Evolutionary conservation across 768 basidiomycete species (phyloP), one percentile per base, ranked within the genome.

Genomic region (Paxillus involutus): DNA sequence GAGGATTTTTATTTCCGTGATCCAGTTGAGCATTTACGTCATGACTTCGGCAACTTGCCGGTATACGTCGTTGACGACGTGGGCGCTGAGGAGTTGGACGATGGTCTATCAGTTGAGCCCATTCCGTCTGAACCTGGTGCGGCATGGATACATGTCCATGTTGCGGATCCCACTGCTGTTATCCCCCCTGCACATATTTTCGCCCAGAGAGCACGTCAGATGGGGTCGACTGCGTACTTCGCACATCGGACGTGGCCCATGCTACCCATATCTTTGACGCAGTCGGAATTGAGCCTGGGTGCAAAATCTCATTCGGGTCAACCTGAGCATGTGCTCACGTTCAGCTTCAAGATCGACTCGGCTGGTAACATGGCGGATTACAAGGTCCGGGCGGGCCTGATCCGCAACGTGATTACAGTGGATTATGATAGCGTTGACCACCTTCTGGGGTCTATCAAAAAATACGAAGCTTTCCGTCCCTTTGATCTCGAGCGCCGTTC

Each of bases 51-150:
- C 24, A 65, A 86, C 56, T 64, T 88, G 57, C 83, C 82, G 0
- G 91, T 93, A 5, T 98, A 87, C 67, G 87, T 95, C 17, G 85
- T 99, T 51, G 97, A 99, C 63, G 90, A 92, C 55, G 58, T 76
- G 0, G 66, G 62, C 7, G 94, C 97, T 0, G 72, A 88, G 62
- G 97, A 99, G 64, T 79, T 98, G 19, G 97, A 99, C 65, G 97
- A 99, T 66, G 97, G 94, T 3, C 62, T 99, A 32, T 95, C 94
- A 2, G 64, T 98, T 30, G 90, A 96, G 58, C 64, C 72, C n/a
- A 77, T 87, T 32, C 76, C 80, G 5, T 71, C 72, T 4, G 83
- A 89, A 45, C 81, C 83, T 2, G 80, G 77, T 14, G 77, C 70
- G 17, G 65, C 72, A 43, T 98, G 97, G 96, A 66, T 96, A 11